Base-by-base conservation (phyloP, 805 yeast species). In the Candida parachauliodes region DNA sequence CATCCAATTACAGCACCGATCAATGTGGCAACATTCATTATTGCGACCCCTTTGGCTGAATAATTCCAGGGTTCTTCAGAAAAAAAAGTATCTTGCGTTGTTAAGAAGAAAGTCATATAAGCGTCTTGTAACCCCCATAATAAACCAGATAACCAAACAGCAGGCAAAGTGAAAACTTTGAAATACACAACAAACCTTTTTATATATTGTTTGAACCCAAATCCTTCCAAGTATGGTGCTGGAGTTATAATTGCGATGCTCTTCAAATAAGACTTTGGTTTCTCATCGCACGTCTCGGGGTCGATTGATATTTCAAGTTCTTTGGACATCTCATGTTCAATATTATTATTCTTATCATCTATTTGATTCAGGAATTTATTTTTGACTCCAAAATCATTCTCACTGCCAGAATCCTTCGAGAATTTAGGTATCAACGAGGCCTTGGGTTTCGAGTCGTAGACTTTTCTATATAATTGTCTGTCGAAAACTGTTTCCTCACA, bases 401-500 rank as follows among this genome's bases (percentile, higher is more conserved):
- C 31, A n/a, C n/a, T n/a, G 4, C 5, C 20, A 8, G 15, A 9
- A 24, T 8, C n/a, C 5, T 8, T 10, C 10, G 10, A 5, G 5
- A 14, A 18, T 6, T 27, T 17, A 12, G 30, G 10, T 19, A 10
- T 17, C 8, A n/a, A 19, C n/a, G n/a, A n/a, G 5, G 8, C 18
- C 11, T 27, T 17, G n/a, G 30, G 10, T 19, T 19, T 17, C 8
- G 22, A 19, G 9, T 32, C 34, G 20, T 17, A 32, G 11, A 17
- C n/a, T 17, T 17, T 24, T 8, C n/a, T 16, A 14, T 32, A 18
- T 14, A 23, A n/a, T 32, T 32, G 35, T 32, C 69, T 51, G 44
- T 66, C 66, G 43, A 75, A 77, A 36, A 65, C 68, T 9, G 83
- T 76, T 50, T 77, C 81, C 49, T 77, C 81, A 73, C 74, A 67